phyloP scores from a whole-genome alignment of 768 basidiomycete species.

The Kwoniella dejecticola region DNA sequence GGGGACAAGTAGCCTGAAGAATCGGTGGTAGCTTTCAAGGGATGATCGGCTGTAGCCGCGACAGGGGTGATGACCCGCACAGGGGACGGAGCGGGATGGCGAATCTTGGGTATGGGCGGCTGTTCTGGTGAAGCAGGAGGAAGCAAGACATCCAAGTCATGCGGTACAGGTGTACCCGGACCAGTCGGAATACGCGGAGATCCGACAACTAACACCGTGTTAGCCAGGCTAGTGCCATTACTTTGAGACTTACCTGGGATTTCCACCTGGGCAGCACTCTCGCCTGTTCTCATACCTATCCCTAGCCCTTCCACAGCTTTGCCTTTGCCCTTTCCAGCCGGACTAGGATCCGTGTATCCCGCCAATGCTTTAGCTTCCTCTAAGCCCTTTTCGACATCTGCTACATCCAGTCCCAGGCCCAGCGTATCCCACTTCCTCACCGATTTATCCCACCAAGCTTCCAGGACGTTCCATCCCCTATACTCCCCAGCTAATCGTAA shows the following conservation, averaged over 20 bases:
- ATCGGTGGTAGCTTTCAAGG: constrained; percentile 21
- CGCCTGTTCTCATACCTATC: constrained; percentile 46
- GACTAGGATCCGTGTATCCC: constrained; percentile 22
- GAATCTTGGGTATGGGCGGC: constrained; percentile 27
- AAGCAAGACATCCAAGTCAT: constrained; percentile 45
- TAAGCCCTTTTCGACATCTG: constrained; percentile 43
- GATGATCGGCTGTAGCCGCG: constrained; percentile 38
- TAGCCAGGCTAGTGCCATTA: background rate
- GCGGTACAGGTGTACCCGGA: constrained; percentile 43
- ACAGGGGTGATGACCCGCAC: constrained; percentile 49
- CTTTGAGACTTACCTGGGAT: constrained; percentile 48
- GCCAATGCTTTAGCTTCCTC: constrained; percentile 45
- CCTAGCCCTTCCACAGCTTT: constrained; percentile 37
- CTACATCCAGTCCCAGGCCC: constrained; percentile 67
- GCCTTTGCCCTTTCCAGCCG: constrained; percentile 29
- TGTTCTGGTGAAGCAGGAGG: constrained; percentile 50
- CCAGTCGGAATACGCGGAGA: constrained; percentile 40
- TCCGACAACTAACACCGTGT: constrained; percentile 28
- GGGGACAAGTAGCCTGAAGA: constrained; percentile 49
- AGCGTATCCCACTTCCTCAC: constrained; percentile 80
- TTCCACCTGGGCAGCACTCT: constrained; percentile 47
- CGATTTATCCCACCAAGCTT: constrained; percentile 90
- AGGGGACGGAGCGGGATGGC: constrained; percentile 28
- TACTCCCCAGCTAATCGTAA: constrained; percentile 81
- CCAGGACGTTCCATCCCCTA: constrained; percentile 85